phyloP scores from a whole-genome alignment of 208 protist species.

The Leishmania mexicana region DNA sequence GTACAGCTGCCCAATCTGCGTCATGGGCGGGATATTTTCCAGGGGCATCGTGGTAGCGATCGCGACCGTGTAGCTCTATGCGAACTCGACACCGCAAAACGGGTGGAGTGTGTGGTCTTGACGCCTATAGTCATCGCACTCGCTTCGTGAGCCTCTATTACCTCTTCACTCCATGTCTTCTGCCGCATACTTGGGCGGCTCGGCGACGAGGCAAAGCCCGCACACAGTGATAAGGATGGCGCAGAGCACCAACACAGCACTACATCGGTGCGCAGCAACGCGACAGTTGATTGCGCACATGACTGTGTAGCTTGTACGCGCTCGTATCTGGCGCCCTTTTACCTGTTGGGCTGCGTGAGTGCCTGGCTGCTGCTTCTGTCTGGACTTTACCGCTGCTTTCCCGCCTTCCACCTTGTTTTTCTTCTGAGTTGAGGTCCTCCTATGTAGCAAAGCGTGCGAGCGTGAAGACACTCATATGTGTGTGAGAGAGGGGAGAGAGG shows the following conservation, averaged over 20 bases:
- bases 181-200: conserved; percentile 1
- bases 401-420: neutral
- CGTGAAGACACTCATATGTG: neutral
- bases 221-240: neutral
- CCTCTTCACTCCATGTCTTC: conserved; percentile 1
- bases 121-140: neutral
- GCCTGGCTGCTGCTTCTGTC: neutral
- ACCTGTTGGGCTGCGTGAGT: neutral
- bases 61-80: conserved; percentile 34
- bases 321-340: neutral
- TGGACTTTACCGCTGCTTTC: neutral
- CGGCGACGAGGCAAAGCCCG: neutral
- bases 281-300: neutral
- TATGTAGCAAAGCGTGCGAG: neutral
- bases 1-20: conserved; percentile 42
- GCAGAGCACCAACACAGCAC: neutral
- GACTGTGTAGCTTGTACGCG: neutral
- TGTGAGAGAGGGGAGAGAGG: neutral
- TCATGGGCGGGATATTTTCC: conserved; percentile 9
- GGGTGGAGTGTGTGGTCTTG: neutral
- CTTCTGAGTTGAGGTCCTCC: neutral
- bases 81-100: conserved; percentile 30
- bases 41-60: conserved; percentile 40
- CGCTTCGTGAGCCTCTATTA: neutral
- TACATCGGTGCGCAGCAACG: neutral